Evolutionary conservation across 257 asterid genomes (phyloP).

Genomic region (Forsythia suspensa): DNA sequence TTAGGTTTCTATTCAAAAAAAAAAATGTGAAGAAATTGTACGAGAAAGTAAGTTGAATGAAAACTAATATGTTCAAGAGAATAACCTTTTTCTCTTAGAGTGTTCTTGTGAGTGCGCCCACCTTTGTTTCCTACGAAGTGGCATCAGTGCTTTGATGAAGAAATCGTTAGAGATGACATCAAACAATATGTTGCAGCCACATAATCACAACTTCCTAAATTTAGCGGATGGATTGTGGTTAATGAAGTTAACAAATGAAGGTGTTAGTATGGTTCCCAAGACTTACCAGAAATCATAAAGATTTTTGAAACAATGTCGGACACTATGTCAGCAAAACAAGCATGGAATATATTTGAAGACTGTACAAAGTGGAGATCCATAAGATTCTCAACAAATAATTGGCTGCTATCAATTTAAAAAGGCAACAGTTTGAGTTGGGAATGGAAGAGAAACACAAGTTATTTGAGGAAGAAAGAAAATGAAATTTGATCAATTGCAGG

Average conservation of each 20-base stretch:
- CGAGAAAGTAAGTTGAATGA: neutral
- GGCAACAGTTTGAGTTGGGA: neutral
- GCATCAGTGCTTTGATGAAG: neutral
- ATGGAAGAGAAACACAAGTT: neutral
- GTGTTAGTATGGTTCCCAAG: neutral
- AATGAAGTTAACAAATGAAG: neutral
- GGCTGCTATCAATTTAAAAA: neutral
- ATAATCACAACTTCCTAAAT: neutral
- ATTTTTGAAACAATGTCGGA: neutral
- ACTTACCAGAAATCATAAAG: neutral
- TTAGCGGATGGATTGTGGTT: neutral
- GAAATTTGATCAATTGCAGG: neutral
- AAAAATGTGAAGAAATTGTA: neutral
- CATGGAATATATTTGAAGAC: neutral
- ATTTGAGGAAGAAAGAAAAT: neutral
- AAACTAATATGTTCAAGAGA: neutral
- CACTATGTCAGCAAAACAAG: neutral
- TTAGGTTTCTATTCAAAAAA: neutral
- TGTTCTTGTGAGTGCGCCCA: neutral
- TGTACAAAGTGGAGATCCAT: neutral
- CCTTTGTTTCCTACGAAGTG: neutral
- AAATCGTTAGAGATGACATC: neutral
- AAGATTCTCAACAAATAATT: neutral
- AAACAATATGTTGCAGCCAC: neutral
- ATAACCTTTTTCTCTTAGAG: neutral